These are phyloP conservation scores for Dicorynia guianensis DNA, from an alignment of 306 rosid genomes.

Conservation along the genomic window DNA sequence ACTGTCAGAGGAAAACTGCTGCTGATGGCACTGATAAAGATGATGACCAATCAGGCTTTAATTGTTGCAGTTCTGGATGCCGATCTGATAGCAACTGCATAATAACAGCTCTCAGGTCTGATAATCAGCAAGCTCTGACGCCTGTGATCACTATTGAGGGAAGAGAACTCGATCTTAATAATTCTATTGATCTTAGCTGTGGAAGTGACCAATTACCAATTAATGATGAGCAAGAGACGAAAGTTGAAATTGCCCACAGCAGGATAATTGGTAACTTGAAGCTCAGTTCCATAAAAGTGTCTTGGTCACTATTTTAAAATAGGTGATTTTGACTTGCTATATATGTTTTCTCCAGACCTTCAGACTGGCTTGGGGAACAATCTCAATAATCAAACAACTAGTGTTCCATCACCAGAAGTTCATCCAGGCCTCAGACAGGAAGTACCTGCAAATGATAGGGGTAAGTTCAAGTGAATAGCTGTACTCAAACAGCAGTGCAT, in stretches of 20 bases:
- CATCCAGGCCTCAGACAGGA: constrained; percentile 41
- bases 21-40: constrained; percentile 37
- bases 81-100: constrained; percentile 19
- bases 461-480: constrained; percentile 37
- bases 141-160: constrained; percentile 22
- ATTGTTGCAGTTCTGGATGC: constrained; percentile 32
- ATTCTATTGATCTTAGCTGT: constrained; percentile 27
- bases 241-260: constrained; percentile 34
- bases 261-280: constrained; percentile 49
- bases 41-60: constrained; percentile 14
- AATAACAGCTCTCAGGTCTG: constrained; percentile 34
- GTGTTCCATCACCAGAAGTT: constrained; percentile 33
- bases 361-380: constrained; percentile 37
- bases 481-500: neutral
- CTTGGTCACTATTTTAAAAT: neutral
- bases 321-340: constrained; percentile 23
- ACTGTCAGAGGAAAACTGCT: constrained; percentile 48
- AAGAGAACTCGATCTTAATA: constrained; percentile 35
- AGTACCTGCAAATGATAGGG: constrained; percentile 39
- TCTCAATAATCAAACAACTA: constrained; percentile 33
- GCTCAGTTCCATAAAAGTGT: constrained; percentile 25
- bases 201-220: constrained; percentile 24
- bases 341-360: constrained; percentile 47
- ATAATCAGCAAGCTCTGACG: constrained; percentile 43
- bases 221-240: constrained; percentile 42